Percentiles rank a stretch among this genome's conserved stretches.
Evolutionary conservation across 805 yeast genomes (phyloP).

Genomic region (Yamadazyma phyllophila): DNA sequence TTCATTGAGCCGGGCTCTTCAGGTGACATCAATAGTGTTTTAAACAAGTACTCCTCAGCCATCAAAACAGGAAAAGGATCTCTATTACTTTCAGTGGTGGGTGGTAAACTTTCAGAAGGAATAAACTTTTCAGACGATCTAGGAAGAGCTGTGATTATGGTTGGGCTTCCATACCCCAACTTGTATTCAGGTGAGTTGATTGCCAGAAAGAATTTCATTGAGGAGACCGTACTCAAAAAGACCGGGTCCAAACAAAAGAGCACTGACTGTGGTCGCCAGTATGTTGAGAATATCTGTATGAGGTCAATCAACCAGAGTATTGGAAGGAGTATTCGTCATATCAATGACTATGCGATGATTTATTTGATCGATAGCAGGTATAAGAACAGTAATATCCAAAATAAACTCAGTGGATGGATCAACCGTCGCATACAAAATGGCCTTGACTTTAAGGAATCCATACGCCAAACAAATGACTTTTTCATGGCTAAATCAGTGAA

Average conservation of each 20-base stretch:
- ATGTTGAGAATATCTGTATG: slow-evolving; percentile 84
- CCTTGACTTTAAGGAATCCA: slow-evolving; percentile 11
- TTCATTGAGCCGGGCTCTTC: slow-evolving; percentile 55
- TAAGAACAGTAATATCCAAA: slow-evolving; percentile 41
- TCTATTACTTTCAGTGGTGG: slow-evolving; percentile 77
- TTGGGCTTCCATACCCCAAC: slow-evolving; percentile 90
- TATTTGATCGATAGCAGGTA: slow-evolving; percentile 70
- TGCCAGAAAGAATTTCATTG: slow-evolving; percentile 67
- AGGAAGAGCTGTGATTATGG: slow-evolving; percentile 84
- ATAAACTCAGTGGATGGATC: slow-evolving; percentile 76
- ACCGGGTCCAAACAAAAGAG: slow-evolving; percentile 53
- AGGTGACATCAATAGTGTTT: slow-evolving; percentile 41
- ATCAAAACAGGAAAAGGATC: slow-evolving; percentile 52
- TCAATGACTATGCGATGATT: slow-evolving; percentile 74
- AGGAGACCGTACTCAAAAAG: slow-evolving; percentile 41
- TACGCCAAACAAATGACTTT: slow-evolving; percentile 27
- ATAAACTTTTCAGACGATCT: slow-evolving; percentile 84
- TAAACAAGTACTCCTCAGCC: slow-evolving; percentile 49
- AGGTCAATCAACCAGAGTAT: slow-evolving; percentile 88
- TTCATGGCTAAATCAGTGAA: slow-evolving; percentile 18
- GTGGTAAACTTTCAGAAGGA: slow-evolving; percentile 92
- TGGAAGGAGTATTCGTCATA: slow-evolving; percentile 88
- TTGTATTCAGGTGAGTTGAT: slow-evolving; percentile 76
- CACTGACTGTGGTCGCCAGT: slow-evolving; percentile 46
- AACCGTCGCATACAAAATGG: slow-evolving; percentile 19